phyloP scores from a whole-genome alignment of 257 asterid genomes.

The Verbascum thapsus region DNA sequence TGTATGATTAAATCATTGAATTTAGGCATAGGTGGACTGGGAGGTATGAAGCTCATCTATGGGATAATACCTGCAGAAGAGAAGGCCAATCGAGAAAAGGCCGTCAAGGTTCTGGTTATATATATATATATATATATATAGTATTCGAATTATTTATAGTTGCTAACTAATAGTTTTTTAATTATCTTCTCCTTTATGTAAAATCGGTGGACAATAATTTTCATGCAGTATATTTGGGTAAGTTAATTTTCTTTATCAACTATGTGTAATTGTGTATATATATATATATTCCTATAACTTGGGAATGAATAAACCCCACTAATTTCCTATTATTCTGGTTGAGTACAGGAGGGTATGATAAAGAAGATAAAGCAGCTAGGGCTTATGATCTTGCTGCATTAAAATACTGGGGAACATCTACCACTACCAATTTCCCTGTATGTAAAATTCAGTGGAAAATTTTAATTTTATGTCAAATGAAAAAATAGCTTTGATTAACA shows the following conservation, averaged over 20 bases:
- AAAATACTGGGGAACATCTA: conserved; percentile 95
- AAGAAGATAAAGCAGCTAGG: conserved; percentile 96
- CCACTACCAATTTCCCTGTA: conserved; percentile 92
- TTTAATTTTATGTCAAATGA: background rate
- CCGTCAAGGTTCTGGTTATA: conserved; percentile 90
- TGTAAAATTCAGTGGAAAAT: background rate
- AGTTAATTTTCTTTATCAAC: conserved; percentile 30
- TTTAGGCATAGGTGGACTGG: conserved; percentile 96
- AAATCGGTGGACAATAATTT: conserved; percentile 23
- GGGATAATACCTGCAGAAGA: conserved; percentile 96
- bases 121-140: background rate
- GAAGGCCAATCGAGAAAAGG: conserved; percentile 96
- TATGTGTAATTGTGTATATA: background rate
- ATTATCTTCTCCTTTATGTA: background rate
- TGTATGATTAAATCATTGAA: background rate
- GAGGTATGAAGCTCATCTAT: conserved; percentile 89
- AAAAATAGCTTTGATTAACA: too few relatives aligned
- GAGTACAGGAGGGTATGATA: conserved; percentile 84
- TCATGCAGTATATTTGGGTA: conserved; percentile 71
- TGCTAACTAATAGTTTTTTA: background rate
- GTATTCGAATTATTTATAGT: background rate
- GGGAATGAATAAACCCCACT: background rate
- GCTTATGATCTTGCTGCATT: conserved; percentile 92
- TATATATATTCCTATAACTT: too few relatives aligned
- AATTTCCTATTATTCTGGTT: background rate